These are phyloP conservation scores for Entomortierella lignicola DNA, from an alignment of 192 early-diverging fungal genomes.

Conservation along the genomic window DNA sequence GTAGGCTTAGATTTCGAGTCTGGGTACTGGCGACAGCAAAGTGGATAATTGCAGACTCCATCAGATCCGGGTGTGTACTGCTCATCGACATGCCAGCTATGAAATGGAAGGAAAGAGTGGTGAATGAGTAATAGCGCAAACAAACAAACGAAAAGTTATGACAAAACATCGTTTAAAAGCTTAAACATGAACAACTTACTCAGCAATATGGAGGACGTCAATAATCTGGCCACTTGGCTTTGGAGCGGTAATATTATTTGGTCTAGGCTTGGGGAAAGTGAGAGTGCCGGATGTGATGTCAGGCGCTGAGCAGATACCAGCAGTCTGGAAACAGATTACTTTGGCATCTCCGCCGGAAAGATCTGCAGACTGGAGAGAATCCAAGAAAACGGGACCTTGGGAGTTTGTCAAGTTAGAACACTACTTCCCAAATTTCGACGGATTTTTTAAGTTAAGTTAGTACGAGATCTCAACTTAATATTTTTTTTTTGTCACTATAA, in stretches of 20 bases:
- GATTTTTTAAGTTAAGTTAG: neutral
- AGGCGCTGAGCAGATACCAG: constrained; percentile 57
- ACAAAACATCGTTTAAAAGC: too few species aligned
- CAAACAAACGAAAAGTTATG: too few species aligned
- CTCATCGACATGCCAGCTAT: constrained; percentile 40
- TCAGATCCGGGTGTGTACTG: constrained; percentile 50
- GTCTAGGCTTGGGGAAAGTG: constrained; percentile 59
- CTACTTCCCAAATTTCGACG: too few species aligned
- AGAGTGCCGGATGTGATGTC: constrained; percentile 43
- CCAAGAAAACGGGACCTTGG: constrained; percentile 52
- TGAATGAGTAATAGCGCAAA: too few species aligned
- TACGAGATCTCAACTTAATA: neutral
- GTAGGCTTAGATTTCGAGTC: constrained; percentile 36
- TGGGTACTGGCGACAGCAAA: constrained; percentile 58
- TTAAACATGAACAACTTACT: constrained; percentile 56
- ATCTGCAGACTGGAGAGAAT: constrained; percentile 33
- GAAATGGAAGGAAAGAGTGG: too few species aligned
- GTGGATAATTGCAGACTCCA: constrained; percentile 54
- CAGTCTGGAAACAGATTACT: constrained; percentile 53
- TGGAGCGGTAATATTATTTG: constrained; percentile 25
- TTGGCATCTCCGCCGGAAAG: constrained; percentile 48
- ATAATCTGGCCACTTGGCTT: constrained; percentile 33
- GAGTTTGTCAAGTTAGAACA: constrained; percentile 52
- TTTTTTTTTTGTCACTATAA: neutral
- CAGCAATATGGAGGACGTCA: constrained; percentile 61